A percentile compares a stretch with the other conserved stretches of the same genome.
These are phyloP conservation scores for Alliaria petiolata DNA, from an alignment of 345 rosid species.

Conservation along the genomic window DNA sequence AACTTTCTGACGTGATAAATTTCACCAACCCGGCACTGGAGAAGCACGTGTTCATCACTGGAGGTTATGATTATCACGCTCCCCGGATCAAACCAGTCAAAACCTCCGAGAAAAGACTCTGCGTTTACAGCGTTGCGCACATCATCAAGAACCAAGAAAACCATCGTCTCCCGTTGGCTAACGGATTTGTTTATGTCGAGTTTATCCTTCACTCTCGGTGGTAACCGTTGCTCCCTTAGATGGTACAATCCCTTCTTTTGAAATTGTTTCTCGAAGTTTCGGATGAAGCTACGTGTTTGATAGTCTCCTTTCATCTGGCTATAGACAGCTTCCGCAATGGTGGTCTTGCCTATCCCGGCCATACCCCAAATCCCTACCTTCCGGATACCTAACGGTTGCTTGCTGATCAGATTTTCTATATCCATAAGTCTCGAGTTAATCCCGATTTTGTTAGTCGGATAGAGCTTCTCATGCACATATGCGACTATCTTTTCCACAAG, in stretches of 20 bases:
- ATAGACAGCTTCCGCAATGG: neutral
- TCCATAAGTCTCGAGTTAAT: neutral
- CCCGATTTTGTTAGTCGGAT: neutral
- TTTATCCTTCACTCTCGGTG: neutral
- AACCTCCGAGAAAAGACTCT: conserved; percentile 12
- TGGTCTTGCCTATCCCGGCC: conserved; percentile 4
- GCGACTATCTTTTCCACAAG: no score
- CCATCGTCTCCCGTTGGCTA: neutral
- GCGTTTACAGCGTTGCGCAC: conserved; percentile 3
- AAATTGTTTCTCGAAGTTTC: neutral
- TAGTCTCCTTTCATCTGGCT: neutral
- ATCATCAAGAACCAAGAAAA: conserved; percentile 19
- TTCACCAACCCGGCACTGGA: neutral
- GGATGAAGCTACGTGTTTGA: neutral
- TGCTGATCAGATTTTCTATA: neutral
- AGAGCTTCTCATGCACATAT: neutral
- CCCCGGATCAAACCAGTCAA: conserved; percentile 1
- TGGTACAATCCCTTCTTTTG: neutral
- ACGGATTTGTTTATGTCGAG: neutral
- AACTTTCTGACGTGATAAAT: neutral
- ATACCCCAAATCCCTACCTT: neutral
- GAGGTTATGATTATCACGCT: no score
- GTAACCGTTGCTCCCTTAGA: neutral
- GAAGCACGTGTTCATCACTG: neutral
- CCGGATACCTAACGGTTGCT: neutral